Base-by-base conservation (phyloP, 805 yeast genomes). In the Blastobotrys terrestris region DNA sequence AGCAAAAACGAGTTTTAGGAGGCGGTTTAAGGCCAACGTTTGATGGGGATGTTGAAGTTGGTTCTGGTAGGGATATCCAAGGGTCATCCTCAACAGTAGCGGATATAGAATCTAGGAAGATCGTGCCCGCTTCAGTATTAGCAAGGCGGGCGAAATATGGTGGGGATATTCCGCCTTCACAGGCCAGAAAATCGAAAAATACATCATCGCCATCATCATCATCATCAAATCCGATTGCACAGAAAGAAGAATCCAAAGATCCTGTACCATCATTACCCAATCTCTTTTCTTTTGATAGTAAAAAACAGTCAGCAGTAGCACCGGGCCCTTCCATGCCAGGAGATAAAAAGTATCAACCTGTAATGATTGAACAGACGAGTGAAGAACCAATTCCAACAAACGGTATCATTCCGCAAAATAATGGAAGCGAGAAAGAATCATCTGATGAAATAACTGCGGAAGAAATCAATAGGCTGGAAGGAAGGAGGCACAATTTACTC, bases 111-210 rank as follows among this genome's bases (percentile, higher is more conserved):
- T 2, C 43, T 14, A 45, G 15, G 15, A 20, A 35, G 18, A 43
- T 59, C n/a, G 51, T 59, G 18, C 60, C 63, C 13, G 61, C 60
- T 5, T 45, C 61, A 5, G 57, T 59, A 2, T 51, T 55, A 2
- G 63, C 63, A 2, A 44, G 60, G 16, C 44, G 40, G 26, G 59
- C 60, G 4, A 59, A 59, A 46, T 55, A 56, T 39, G 60, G 59
- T 13, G 46, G 44, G 31, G 26, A 46, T 31, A 26, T 43, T 11
- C 8, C 5, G 35, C 35, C 11, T 11, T 6, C 35, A 26, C 35
- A 26, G 11, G 5, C 35, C 35, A 11, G 11, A 26, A 26, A 26
- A 26, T 11, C 35, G 40, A 46, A 21, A 4, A 22, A 14, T 11
- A 16, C 16, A 46, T 14, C 11, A 22, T 31, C 16, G 2, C 21